These are phyloP conservation scores for Angomonas desouzai DNA, from an alignment of 208 protist genomes.

Conservation along the genomic window DNA sequence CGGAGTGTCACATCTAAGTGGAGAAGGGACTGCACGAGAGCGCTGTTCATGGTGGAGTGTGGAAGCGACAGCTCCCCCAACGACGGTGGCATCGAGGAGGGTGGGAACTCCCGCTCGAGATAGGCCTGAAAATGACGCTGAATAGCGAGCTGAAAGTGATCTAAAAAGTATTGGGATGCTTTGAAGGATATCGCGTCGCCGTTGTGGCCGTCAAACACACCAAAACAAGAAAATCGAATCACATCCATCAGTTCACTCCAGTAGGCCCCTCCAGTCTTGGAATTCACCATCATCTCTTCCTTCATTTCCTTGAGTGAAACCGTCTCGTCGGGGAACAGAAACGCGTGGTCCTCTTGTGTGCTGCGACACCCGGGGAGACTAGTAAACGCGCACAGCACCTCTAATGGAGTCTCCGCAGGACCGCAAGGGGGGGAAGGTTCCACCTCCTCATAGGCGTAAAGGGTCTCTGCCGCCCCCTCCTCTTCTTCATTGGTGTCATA, in stretches of 20 bases:
- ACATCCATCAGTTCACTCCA: not conserved
- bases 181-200: conserved; percentile 41
- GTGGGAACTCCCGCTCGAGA: not conserved
- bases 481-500: not conserved
- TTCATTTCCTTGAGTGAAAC: conserved; percentile 10
- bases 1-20: conserved; percentile 66
- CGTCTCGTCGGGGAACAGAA: conserved; percentile 17
- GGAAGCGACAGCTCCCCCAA: conserved; percentile 1
- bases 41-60: conserved; percentile 45
- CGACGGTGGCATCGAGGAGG: not conserved
- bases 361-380: conserved; percentile 28
- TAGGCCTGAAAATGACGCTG: conserved; percentile 19
- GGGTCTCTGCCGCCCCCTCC: not conserved
- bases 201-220: conserved; percentile 78
- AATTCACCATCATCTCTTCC: not conserved
- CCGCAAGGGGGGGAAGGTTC: not conserved
- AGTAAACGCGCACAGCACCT: conserved; percentile 19
- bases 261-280: not conserved
- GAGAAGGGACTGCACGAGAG: conserved; percentile 64
- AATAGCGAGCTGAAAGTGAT: conserved; percentile 47
- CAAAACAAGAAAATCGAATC: conserved; percentile 32
- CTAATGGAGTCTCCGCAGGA: not conserved
- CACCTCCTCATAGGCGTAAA: not conserved
- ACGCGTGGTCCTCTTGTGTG: conserved; percentile 35
- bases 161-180: conserved; percentile 49